These are phyloP conservation scores for Trichoderma sp. DNA, from an alignment of 2,329 filamentous ascomycete species.

Conservation along the genomic window DNA sequence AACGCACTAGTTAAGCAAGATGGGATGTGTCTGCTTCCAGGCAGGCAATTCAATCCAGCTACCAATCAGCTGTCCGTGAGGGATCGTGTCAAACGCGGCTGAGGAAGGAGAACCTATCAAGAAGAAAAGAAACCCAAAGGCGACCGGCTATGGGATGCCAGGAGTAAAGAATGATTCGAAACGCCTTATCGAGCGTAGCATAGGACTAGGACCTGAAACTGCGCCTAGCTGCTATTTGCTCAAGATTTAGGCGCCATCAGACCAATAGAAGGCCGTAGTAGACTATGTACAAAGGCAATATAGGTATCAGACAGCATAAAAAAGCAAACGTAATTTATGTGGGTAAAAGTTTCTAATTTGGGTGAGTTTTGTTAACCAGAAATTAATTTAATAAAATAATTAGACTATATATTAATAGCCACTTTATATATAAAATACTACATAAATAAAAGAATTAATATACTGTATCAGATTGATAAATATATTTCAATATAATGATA, in stretches of 20 bases:
- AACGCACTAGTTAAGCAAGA: constrained; percentile 32
- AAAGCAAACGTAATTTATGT: background rate
- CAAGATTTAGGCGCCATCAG: background rate
- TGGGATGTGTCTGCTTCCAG: constrained; percentile 39
- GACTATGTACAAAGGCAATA: background rate
- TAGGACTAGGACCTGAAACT: background rate
- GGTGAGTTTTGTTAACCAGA: background rate
- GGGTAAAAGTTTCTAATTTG: background rate
- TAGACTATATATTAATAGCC: background rate
- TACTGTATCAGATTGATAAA: too few relatives aligned
- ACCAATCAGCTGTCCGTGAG: background rate
- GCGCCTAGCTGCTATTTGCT: background rate
- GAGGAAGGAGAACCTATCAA: background rate
- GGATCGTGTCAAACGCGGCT: constrained; percentile 7
- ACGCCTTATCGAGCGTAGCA: background rate
- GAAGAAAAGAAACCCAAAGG: constrained; percentile 6
- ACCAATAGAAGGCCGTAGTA: background rate
- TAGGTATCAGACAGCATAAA: background rate
- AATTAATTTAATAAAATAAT: background rate
- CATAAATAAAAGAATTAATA: too few relatives aligned
- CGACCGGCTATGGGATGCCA: background rate
- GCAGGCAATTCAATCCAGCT: constrained; percentile 30
- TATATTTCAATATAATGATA: background rate
- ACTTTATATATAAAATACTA: too few relatives aligned
- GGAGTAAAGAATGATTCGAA: constrained; percentile 1